Percentiles rank a stretch among this genome's conserved stretches.
Conservation (phyloP, 768 basidiomycete species). For the Pleurotus cornucopiae region DNA sequence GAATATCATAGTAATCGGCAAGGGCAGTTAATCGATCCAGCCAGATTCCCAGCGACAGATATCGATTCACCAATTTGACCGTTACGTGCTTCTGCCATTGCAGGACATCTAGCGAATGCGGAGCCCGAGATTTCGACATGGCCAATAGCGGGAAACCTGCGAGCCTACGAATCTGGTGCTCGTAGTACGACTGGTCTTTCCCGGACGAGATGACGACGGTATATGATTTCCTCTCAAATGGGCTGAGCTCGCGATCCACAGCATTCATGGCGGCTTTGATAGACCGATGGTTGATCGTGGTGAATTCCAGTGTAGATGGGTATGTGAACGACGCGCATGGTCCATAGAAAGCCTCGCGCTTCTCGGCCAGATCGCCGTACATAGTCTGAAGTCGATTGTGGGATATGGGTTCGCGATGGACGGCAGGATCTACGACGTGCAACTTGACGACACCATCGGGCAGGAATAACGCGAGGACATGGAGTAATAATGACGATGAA, state of each 20-base stretch:
- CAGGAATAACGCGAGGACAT: constrained; percentile 85
- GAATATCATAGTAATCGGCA: constrained; percentile 89
- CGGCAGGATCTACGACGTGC: constrained; percentile 88
- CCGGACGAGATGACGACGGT: constrained; percentile 81
- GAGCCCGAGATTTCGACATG: constrained; percentile 74
- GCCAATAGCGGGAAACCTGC: constrained; percentile 83
- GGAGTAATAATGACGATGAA: constrained; percentile 62
- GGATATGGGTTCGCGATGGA: constrained; percentile 77
- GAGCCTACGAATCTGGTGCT: constrained; percentile 63
- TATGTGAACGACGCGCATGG: constrained; percentile 55
- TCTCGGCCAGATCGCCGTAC: constrained; percentile 61
- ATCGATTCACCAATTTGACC: constrained; percentile 80
- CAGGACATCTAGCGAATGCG: constrained; percentile 77
- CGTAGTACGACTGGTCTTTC: constrained; percentile 83
- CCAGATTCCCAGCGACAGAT: constrained; percentile 74
- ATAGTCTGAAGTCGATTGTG: constrained; percentile 56
- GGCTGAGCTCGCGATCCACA: constrained; percentile 80
- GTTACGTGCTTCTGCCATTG: constrained; percentile 86
- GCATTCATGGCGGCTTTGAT: constrained; percentile 81
- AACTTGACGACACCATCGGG: constrained; percentile 68
- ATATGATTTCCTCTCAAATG: constrained; percentile 69
- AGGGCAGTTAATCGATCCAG: constrained; percentile 74
- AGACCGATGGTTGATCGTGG: constrained; percentile 57
- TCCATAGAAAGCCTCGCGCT: constrained; percentile 39
- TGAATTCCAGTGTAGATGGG: constrained; percentile 55